Evolutionary conservation across 78 protist genomes (phyloP), one percentile per base, ranked within the genome.

Genomic region (Polysphondylium violaceum): DNA sequence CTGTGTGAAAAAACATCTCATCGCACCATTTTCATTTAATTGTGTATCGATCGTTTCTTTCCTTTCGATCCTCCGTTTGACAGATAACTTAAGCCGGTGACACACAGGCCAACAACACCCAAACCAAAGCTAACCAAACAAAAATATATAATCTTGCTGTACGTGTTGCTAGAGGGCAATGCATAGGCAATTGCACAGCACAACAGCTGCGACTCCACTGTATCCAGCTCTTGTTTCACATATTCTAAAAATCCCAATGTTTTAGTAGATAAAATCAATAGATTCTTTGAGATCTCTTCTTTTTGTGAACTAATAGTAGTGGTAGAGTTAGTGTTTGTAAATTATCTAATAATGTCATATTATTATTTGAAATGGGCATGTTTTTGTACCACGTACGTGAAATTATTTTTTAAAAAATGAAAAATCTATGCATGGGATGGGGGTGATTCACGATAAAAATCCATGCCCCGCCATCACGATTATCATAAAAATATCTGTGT

Each of bases 111-210:
- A n/a, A n/a, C n/a, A n/a, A n/a, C n/a, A n/a, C n/a, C n/a, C n/a
- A n/a, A n/a, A n/a, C n/a, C n/a, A n/a, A n/a, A n/a, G n/a, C n/a
- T n/a, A n/a, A n/a, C n/a, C n/a, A n/a, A n/a, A n/a, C n/a, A n/a
- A n/a, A n/a, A n/a, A n/a, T n/a, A n/a, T n/a, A n/a, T n/a, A n/a
- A n/a, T n/a, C n/a, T n/a, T n/a, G n/a, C n/a, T n/a, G n/a, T n/a
- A n/a, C n/a, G n/a, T n/a, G n/a, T n/a, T n/a, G n/a, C n/a, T n/a
- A n/a, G n/a, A n/a, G n/a, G n/a, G n/a, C n/a, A n/a, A n/a, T n/a
- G n/a, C n/a, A n/a, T n/a, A n/a, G n/a, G n/a, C n/a, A 35, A 78
- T 78, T 17, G 77, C 41, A 44, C 91, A 83, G 43, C 91, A 83
- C n/a, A 41, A 29, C 21, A 83, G 40, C 58, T 83, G 79, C 14